phyloP scores from a whole-genome alignment of 169 alveolate species.

The Plasmodium malariae region DNA sequence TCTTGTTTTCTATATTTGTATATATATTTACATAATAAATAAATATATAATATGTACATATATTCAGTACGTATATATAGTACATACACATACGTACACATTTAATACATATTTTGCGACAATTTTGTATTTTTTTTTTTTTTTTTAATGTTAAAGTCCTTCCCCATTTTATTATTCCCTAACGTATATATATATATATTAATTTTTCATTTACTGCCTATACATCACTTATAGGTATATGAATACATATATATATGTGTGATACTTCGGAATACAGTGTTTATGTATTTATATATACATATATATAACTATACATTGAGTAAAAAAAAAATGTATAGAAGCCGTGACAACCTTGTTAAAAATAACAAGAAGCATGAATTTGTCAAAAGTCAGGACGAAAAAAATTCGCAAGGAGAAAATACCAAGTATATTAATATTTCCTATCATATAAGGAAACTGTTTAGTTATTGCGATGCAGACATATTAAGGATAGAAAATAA shows the following conservation, averaged over 20 bases:
- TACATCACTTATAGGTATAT: background rate
- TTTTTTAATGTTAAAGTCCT: no score
- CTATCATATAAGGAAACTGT: slow-evolving; percentile 62
- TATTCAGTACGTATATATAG: no score
- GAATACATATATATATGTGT: background rate
- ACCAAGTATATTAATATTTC: slow-evolving; percentile 37
- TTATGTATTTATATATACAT: no score
- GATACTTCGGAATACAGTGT: background rate
- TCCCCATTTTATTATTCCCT: no score
- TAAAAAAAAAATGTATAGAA: slow-evolving; percentile 23
- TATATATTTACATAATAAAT: no score
- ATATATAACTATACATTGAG: background rate
- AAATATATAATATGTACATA: no score
- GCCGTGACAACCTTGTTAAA: background rate
- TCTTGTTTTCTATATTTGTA: no score
- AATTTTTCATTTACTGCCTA: no score
- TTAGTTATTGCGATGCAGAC: slow-evolving; percentile 76
- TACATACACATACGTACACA: no score
- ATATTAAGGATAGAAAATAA: slow-evolving; percentile 65
- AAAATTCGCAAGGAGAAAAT: slow-evolving; percentile 22
- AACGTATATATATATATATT: background rate
- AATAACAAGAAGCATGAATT: slow-evolving; percentile 22
- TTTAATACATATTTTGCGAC: no score
- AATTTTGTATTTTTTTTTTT: no score
- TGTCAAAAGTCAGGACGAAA: slow-evolving; percentile 31